These are phyloP conservation scores for Paracamarosporium sp. DNA, from an alignment of 2,329 filamentous ascomycete species.

Conservation along the genomic window DNA sequence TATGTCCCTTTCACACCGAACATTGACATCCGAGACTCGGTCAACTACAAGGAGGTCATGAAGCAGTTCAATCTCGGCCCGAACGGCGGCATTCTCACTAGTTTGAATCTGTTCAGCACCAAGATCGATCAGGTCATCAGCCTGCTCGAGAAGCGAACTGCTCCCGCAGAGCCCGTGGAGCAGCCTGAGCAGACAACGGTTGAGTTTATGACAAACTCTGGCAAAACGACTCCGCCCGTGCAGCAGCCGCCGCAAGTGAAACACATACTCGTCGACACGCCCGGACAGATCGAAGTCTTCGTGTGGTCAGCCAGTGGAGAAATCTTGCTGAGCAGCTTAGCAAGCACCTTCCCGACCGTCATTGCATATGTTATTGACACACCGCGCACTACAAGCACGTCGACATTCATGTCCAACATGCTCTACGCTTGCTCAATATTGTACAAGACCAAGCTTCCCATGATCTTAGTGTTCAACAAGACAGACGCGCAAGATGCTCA, in stretches of 20 bases:
- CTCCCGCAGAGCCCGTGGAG: constrained; percentile 52
- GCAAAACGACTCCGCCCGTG: constrained; percentile 30
- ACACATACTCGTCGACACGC: constrained; percentile 92
- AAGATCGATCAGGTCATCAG: constrained; percentile 95
- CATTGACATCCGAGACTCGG: constrained; percentile 97
- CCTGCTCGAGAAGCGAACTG: constrained; percentile 86
- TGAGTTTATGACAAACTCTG: constrained; percentile 43
- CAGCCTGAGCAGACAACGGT: constrained; percentile 41
- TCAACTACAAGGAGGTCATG: constrained; percentile 99
- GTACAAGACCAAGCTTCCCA: constrained; percentile 97
- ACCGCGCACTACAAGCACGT: constrained; percentile 88
- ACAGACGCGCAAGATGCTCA: constrained; percentile 91
- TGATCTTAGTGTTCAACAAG: constrained; percentile 99
- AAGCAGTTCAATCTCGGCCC: constrained; percentile 97
- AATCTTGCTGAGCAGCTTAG: constrained; percentile 90
- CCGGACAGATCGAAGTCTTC: constrained; percentile 98
- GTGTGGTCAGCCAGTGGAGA: constrained; percentile 97
- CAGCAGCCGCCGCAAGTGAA: constrained; percentile 67
- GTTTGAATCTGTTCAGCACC: constrained; percentile 93
- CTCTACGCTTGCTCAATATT: constrained; percentile 98
- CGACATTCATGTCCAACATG: constrained; percentile 99
- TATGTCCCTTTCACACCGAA: constrained; percentile 95
- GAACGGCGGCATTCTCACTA: constrained; percentile 95
- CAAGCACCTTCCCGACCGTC: constrained; percentile 93
- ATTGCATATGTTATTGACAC: constrained; percentile 98